Evolutionary conservation across 495 filamentous ascomycete genomes (phyloP), one percentile per base, ranked within the genome.

Genomic region (Hyaloscypha variabilis): DNA sequence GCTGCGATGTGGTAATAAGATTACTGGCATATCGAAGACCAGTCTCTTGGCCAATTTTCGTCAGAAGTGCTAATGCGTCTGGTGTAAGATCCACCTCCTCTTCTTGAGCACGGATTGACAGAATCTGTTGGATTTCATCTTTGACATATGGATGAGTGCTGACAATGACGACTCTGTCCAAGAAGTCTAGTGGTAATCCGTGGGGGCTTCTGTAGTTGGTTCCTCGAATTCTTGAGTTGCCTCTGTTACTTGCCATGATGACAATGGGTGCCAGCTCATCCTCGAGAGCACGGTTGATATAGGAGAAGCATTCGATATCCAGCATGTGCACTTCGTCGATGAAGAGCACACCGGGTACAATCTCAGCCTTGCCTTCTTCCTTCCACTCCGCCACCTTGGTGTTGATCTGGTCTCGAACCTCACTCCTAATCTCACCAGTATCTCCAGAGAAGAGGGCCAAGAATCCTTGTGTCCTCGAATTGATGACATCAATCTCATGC

Each of bases 271-370:
- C 92, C 21, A 99, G 84, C 67, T 97, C 93, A 25, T 90, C 90
- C 75, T 99, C 95, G 25, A 98, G 83, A 6, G 95, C 95, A 29
- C 96, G 91, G 82, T 99, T 99, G 82, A 99, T 89, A 82, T 93
- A 99, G 51, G 92, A 94, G 80, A 96, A 99, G 80, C 95, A 97
- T 73, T 99, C 95, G 67, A 97, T 97, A 75, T 99, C 95, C 23
- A 99, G 90, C 95, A 98, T 98, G 81, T 99, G 95, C 2, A 99
- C 94, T 78, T 99, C 95, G 71, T 99, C 95, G 70, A 99, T 96
- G 81, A 99, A 99, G 11, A 99, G 81, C 23, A 99, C 95, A 56
- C 95, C 95, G 0, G 95, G 95, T 2, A 98, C 94, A 24, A 99
- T 97, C 79, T 95, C 93, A 14, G 95, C 95, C 74, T 98, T 98